These are phyloP conservation scores for Aurantiochytrium sp. DNA, from an alignment of 108 stramenopile species.

Conservation along the genomic window DNA sequence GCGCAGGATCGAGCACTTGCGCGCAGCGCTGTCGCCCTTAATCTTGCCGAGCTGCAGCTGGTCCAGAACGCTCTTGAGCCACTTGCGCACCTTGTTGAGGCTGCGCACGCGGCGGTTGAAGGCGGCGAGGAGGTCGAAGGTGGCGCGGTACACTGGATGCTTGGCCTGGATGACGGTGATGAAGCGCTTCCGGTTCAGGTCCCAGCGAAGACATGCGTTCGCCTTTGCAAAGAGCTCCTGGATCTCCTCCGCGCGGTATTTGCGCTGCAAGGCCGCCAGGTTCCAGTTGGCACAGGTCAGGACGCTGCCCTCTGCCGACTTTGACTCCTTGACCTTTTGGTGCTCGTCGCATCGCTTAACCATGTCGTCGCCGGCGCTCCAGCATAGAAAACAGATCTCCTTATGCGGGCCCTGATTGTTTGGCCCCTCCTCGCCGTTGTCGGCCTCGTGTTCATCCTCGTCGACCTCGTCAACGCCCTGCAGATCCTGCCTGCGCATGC, in stretches of 20 bases:
- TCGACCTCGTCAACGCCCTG: background rate
- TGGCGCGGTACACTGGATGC: slow-evolving; percentile 64
- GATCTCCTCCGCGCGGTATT: slow-evolving; percentile 68
- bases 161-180: slow-evolving; percentile 49
- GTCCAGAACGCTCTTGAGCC: slow-evolving; percentile 57
- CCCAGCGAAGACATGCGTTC: slow-evolving; percentile 51
- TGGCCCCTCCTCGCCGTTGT: background rate
- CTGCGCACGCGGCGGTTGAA: slow-evolving; percentile 48
- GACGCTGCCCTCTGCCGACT: slow-evolving; percentile 25
- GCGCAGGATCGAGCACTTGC: slow-evolving; percentile 42
- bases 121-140: slow-evolving; percentile 44
- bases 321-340: background rate
- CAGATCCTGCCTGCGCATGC: background rate
- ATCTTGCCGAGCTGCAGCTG: slow-evolving; percentile 38
- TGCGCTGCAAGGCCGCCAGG: slow-evolving; percentile 56
- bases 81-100: slow-evolving; percentile 40
- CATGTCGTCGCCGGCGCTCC: slow-evolving; percentile 58
- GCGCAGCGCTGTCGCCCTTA: background rate
- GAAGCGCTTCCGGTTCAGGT: slow-evolving; percentile 52
- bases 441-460: background rate
- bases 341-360: slow-evolving; percentile 53
- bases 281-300: slow-evolving; percentile 71
- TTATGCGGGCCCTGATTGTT: background rate
- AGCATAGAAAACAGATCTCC: slow-evolving; percentile 71
- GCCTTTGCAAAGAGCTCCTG: slow-evolving; percentile 59